Evolutionary conservation across 768 basidiomycete species (phyloP), one percentile per base, ranked within the genome.

Genomic region (Pholiota microspora): DNA sequence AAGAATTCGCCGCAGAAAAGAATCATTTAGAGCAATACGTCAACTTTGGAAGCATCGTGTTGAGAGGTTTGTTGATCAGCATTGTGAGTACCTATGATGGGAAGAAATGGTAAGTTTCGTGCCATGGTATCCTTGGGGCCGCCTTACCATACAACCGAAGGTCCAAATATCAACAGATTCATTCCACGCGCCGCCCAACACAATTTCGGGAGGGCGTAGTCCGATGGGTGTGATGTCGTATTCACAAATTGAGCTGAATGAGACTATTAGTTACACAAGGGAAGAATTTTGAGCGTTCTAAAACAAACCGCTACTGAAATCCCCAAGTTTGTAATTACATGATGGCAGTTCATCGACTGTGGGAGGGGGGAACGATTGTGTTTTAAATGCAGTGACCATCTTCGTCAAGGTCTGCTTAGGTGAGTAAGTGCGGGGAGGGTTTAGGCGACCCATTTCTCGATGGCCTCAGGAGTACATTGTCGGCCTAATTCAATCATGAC

Each of bases 141-240:
- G 25, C 31, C 52, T 27, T 53, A 65, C 66, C 55, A 64, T 45
- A 53, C 64, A 64, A 6, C 67, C 65, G 31, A 68, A 62, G 4
- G 62, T 58, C 62, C 63, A 68, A 18, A 68, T 64, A 51, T 68
- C 65, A 18, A 68, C 59, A n/a, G 57, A 58, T 53, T 68, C 55
- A 51, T 62, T 45, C 65, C 65, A 68, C 23, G 47, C 46, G 7
- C 60, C 57, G 10, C 67, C 67, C 18, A 66, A 52, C 8, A 64
- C 50, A 15, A 66, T 53, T 52, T 68, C 65, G 23, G 67, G 36
- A 7, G 36, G 15, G 15, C 36, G 36, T 38, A 16, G 7, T 13
- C 36, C 15, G 36, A 38, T 13, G n/a, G 36, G 36, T 38, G 15
- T 38, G 15, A 38, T 38, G 18, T 38, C 15, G 3, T 38, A 3